Percentiles rank a stretch among this genome's conserved stretches.
These are phyloP conservation scores for Mallotus nudiflorus DNA, from an alignment of 345 rosid species.

Conservation along the genomic window DNA sequence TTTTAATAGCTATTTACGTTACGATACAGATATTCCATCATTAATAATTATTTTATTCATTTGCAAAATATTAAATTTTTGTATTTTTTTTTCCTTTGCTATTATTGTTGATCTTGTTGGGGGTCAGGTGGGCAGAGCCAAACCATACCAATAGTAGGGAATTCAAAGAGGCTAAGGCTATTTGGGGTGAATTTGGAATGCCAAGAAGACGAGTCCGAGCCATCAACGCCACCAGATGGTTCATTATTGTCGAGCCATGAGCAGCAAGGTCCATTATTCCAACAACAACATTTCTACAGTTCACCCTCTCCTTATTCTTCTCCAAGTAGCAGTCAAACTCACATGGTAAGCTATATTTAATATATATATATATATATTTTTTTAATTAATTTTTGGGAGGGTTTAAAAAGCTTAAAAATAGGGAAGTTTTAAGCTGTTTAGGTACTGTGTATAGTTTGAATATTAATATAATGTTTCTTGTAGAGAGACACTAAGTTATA, in stretches of 20 bases:
- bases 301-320: constrained; percentile 34
- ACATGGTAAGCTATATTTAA: constrained; percentile 41
- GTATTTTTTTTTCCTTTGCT: too few relatives aligned
- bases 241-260: constrained; percentile 45
- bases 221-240: constrained; percentile 67
- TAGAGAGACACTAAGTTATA: constrained; percentile 30
- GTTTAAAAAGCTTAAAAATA: neutral
- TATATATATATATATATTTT: neutral
- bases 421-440: neutral
- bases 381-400: too few relatives aligned
- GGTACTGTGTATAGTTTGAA: neutral
- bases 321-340: constrained; percentile 29
- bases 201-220: constrained; percentile 56
- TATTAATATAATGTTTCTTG: constrained; percentile 32
- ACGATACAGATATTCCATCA: too few relatives aligned
- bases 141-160: constrained; percentile 40
- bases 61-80: too few relatives aligned
- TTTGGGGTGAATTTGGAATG: constrained; percentile 94
- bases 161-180: constrained; percentile 67
- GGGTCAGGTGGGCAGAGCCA: constrained; percentile 39
- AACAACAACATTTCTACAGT: constrained; percentile 25
- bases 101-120: neutral
- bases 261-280: constrained; percentile 30
- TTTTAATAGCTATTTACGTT: too few relatives aligned
- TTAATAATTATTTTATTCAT: too few relatives aligned